These are phyloP conservation scores for Melocanna baccifera DNA, from an alignment of 176 grass and related monocot species.

Conservation along the genomic window DNA sequence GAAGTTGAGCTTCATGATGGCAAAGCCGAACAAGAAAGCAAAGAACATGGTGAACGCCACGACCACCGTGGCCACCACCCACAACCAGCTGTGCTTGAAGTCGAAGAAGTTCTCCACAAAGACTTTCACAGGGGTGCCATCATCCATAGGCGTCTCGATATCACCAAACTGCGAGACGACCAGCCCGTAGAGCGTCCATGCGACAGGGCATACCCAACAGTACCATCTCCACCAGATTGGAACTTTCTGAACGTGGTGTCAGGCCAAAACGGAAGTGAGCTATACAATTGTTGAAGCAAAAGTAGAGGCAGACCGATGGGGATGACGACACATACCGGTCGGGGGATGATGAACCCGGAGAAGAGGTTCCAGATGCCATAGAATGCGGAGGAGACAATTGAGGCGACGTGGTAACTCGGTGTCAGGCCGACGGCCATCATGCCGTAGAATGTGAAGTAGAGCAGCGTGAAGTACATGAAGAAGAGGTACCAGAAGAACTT, in stretches of 20 bases:
- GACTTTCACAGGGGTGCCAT: constrained; percentile 15
- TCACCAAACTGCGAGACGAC: constrained; percentile 79
- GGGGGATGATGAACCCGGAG: constrained; percentile 68
- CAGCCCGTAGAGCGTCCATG: constrained; percentile 78
- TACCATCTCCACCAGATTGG: constrained; percentile 94
- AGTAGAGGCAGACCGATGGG: not conserved
- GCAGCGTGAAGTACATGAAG: constrained; percentile 82
- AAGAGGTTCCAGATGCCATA: constrained; percentile 78
- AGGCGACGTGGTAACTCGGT: constrained; percentile 63
- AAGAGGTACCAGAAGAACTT: constrained; percentile 93
- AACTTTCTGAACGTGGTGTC: constrained; percentile 47
- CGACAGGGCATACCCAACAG: constrained; percentile 57
- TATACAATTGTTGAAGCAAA: not conserved
- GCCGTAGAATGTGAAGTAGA: constrained; percentile 96
- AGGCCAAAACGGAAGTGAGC: constrained; percentile 17
- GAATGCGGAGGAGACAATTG: constrained; percentile 65
- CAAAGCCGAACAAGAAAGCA: constrained; percentile 59
- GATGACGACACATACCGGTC: constrained; percentile 40
- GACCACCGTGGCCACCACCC: constrained; percentile 49
- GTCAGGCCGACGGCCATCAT: constrained; percentile 91
- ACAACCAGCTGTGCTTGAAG: constrained; percentile 70
- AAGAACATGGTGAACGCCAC: constrained; percentile 51
- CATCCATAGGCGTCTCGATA: constrained; percentile 27
- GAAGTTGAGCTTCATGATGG: constrained; percentile 84
- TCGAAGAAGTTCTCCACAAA: constrained; percentile 62